Percentiles rank a stretch among this genome's conserved stretches.
phyloP scores from a whole-genome alignment of 1,139 yeast species.

The Yarrowia galli region DNA sequence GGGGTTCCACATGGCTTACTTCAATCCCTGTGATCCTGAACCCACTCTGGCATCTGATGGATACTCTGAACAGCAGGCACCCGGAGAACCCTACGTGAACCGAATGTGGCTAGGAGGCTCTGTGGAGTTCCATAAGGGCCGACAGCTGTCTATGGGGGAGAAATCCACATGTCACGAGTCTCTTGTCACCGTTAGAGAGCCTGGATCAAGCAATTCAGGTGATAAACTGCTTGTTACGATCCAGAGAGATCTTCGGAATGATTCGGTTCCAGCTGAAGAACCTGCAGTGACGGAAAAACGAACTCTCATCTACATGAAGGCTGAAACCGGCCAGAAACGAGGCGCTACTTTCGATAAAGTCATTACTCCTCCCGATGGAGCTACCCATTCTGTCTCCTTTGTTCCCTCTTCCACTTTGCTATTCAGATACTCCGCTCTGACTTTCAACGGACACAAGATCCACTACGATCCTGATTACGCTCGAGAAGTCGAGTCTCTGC shows the following conservation, averaged over 20 bases:
- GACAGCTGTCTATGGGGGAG: constrained; percentile 53
- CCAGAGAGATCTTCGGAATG: constrained; percentile 42
- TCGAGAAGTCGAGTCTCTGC: constrained; percentile 62
- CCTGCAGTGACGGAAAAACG: constrained; percentile 40
- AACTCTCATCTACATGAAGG: constrained; percentile 43
- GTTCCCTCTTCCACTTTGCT: constrained; percentile 51
- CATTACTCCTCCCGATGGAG: constrained; percentile 38
- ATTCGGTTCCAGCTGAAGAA: constrained; percentile 27
- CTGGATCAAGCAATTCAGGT: constrained; percentile 12
- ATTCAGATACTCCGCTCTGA: constrained; percentile 72
- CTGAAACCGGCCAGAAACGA: constrained; percentile 39
- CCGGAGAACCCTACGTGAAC: constrained; percentile 59
- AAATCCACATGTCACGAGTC: constrained; percentile 46
- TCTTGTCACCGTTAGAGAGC: constrained; percentile 13
- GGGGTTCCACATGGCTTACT: constrained; percentile 74
- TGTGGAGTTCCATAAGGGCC: constrained; percentile 53
- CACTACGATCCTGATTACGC: constrained; percentile 73
- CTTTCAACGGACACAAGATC: constrained; percentile 82
- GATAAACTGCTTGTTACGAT: constrained; percentile 33
- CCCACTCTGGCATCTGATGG: constrained; percentile 69
- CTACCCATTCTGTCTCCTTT: constrained; percentile 44
- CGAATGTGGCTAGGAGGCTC: constrained; percentile 87
- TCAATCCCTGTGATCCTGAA: constrained; percentile 64
- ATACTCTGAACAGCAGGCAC: constrained; percentile 82
- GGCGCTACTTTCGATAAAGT: constrained; percentile 23